phyloP scores from a whole-genome alignment of 371 early-diverging fungal species.

The Mortierella sp. region DNA sequence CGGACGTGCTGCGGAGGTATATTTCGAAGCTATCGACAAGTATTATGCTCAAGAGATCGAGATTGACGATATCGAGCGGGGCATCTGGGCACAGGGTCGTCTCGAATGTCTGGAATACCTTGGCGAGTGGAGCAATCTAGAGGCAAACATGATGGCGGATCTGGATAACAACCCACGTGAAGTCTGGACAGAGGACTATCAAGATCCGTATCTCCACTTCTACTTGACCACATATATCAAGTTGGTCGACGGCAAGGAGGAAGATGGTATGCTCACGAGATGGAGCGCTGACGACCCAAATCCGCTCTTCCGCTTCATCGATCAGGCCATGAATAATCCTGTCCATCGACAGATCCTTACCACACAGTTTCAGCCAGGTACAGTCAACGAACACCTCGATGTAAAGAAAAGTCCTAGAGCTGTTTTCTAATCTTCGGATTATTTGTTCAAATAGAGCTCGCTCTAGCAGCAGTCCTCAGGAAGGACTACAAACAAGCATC shows the following conservation, averaged over 20 bases:
- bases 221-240: conserved; percentile 70
- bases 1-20: conserved; percentile 62
- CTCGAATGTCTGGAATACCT: conserved; percentile 72
- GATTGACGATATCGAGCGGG: conserved; percentile 58
- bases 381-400: not conserved
- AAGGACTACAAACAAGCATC: conserved; percentile 65
- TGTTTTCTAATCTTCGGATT: not conserved
- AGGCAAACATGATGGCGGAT: conserved; percentile 56
- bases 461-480: conserved; percentile 58
- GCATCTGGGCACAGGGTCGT: conserved; percentile 67
- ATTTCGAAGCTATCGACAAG: conserved; percentile 57
- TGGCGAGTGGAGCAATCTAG: conserved; percentile 72
- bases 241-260: conserved; percentile 56
- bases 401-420: no score
- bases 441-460: conserved; percentile 56
- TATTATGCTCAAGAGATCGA: conserved; percentile 48
- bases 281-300: conserved; percentile 65
- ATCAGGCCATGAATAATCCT: conserved; percentile 59
- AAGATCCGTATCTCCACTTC: conserved; percentile 63
- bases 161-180: conserved; percentile 55
- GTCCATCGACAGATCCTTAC: conserved; percentile 54
- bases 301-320: conserved; percentile 64
- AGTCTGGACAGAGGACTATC: conserved; percentile 66
- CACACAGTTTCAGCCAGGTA: conserved; percentile 65
- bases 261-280: conserved; percentile 54